Base-by-base conservation (phyloP, 345 rosid genomes). In the Tarenaya hassleriana region DNA sequence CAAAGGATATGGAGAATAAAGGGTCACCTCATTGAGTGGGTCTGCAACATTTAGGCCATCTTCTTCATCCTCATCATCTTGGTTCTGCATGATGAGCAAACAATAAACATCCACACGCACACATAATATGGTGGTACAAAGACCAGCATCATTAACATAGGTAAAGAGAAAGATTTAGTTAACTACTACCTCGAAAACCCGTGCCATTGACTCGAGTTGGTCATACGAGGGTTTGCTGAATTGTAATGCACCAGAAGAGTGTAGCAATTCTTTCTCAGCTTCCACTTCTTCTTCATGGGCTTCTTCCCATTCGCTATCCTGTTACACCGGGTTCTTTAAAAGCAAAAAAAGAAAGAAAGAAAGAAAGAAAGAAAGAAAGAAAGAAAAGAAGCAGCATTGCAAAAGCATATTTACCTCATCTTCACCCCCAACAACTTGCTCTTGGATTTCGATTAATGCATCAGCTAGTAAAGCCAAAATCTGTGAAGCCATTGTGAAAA, bases 221-320 rank as follows among this genome's bases (percentile, higher is more conserved):
- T 80, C 88, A 63, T 77, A 67, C 44, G 81, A 72, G 34, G 95
- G 78, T 55, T 76, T 77, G 55, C 80, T 75, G 1, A 60, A 56
- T 34, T 83, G 63, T 47, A 74, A 7, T 41, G 75, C 73, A 66
- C 66, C 73, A 46, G 75, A 50, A 10, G 90, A 69, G 51, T 46
- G 63, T 29, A 81, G 54, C 65, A 85, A 32, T 56, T 70, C 72
- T 37, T 67, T 62, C 41, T 73, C 83, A 41, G 69, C 59, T 60
- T 76, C 86, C 38, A n/a, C 61, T 7, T 67, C 80, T 49, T 54
- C 83, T 56, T 69, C 84, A 50, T 73, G 67, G 62, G 75, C 70
- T 65, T 90, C 96, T 73, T 86, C 97, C 96, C 95, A 91, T 60
- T 83, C 94, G n/a, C 78, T 76, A 61, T 78, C 91, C 82, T 78